Evolutionary conservation across 179 eudicot species (phyloP).

Genomic region (Silene vulgaris): DNA sequence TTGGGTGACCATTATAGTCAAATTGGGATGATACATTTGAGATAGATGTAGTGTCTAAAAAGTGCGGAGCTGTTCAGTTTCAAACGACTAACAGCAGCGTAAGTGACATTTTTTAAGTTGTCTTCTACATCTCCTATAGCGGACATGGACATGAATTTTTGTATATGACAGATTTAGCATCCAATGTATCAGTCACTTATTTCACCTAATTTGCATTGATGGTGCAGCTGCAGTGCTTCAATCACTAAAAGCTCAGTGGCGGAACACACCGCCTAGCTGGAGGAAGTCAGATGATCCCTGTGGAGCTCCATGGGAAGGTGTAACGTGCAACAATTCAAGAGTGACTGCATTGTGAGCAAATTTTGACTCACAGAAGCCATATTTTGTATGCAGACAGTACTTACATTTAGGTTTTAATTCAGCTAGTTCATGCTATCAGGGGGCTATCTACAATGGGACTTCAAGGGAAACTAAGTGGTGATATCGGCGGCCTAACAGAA

Average conservation of each 20-base stretch:
- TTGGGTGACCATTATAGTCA: not conserved
- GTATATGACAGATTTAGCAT: not conserved
- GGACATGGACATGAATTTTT: not conserved
- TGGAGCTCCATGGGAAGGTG: conserved; percentile 73
- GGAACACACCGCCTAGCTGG: conserved; percentile 80
- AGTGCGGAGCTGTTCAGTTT: no score
- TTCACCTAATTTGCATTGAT: not conserved
- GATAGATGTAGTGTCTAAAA: no score
- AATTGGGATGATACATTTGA: no score
- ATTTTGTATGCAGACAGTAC: not conserved
- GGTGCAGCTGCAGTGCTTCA: conserved; percentile 47
- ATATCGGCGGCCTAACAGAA: conserved; percentile 74
- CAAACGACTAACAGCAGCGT: not conserved
- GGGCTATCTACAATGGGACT: conserved; percentile 83
- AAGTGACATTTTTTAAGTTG: not conserved
- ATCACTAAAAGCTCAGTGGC: conserved; percentile 66
- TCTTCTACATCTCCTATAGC: not conserved
- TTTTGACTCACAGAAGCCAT: not conserved
- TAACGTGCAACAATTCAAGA: conserved; percentile 68
- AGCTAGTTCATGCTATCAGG: conserved; percentile 34
- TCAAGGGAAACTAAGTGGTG: conserved; percentile 61
- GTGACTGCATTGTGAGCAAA: conserved; percentile 64
- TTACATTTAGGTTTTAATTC: not conserved
- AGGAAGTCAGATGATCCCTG: conserved; percentile 71
- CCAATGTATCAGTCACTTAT: not conserved